Conservation (phyloP, 2,329 filamentous ascomycete genomes). For the Trichoderma sp. region DNA sequence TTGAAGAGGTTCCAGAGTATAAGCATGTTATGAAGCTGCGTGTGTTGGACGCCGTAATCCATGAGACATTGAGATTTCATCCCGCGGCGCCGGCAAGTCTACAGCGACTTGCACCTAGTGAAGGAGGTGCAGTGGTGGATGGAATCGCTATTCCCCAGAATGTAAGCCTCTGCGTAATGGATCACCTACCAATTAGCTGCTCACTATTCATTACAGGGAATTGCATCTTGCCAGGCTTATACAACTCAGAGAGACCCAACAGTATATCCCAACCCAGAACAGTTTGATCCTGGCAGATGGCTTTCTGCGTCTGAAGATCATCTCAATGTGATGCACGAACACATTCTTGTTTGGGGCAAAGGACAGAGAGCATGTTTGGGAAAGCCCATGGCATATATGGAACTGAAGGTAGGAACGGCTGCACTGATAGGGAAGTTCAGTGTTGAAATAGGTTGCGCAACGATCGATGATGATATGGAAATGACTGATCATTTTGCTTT, state of each 20-base stretch:
- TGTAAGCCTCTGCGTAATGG: not conserved
- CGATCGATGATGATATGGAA: not conserved
- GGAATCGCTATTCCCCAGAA: not conserved
- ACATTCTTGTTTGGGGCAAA: not conserved
- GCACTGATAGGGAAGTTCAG: not conserved
- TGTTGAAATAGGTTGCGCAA: not conserved
- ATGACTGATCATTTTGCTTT: slow-evolving; percentile 10
- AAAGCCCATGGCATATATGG: not conserved
- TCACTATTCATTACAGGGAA: not conserved
- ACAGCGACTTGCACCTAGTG: not conserved
- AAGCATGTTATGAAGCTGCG: not conserved
- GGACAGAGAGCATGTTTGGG: not conserved
- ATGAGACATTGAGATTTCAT: not conserved
- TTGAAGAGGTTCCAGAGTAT: not conserved
- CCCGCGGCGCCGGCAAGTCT: not conserved
- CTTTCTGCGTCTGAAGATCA: not conserved
- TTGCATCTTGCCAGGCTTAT: not conserved
- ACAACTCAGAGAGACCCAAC: not conserved
- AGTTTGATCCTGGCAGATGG: not conserved
- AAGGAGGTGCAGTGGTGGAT: not conserved
- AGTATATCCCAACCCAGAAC: not conserved
- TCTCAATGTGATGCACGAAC: not conserved
- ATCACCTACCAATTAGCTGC: not conserved
- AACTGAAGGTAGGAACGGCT: not conserved
- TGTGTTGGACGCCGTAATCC: not conserved